Percentiles rank a stretch among this genome's conserved stretches.
Evolutionary conservation across 208 protist species (phyloP).

Genomic region (Leishmania tarentolae): DNA sequence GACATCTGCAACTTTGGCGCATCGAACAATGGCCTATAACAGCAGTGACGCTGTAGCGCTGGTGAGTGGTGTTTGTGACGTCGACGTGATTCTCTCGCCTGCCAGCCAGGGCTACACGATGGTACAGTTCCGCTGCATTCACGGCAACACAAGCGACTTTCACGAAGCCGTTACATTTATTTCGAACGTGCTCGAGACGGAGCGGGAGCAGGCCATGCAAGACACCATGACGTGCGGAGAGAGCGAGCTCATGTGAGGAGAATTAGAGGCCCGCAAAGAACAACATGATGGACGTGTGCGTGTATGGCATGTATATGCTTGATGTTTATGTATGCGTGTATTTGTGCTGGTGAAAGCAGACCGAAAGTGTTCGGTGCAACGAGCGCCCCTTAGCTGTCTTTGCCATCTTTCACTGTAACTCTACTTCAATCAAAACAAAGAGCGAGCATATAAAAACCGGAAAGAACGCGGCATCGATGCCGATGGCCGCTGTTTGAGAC

Average conservation of each 20-base stretch:
- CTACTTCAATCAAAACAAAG: not conserved
- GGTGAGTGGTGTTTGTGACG: slow-evolving; percentile 70
- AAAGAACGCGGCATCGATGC: not conserved
- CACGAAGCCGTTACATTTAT: slow-evolving; percentile 87
- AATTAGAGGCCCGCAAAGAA: not conserved
- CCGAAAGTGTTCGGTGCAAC: not conserved
- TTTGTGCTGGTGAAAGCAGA: not conserved
- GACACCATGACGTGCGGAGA: slow-evolving; percentile 84
- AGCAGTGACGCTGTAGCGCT: slow-evolving; percentile 43
- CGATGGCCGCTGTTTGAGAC: not conserved
- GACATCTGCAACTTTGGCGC: slow-evolving; percentile 29
- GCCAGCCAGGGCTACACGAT: slow-evolving; percentile 79
- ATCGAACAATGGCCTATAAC: slow-evolving; percentile 59
- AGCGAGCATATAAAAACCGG: not conserved
- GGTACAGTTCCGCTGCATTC: slow-evolving; percentile 79
- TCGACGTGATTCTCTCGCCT: slow-evolving; percentile 80
- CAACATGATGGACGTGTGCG: not conserved
- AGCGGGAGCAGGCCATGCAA: slow-evolving; percentile 82
- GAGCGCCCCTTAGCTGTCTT: not conserved
- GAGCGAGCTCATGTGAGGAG: slow-evolving; percentile 79
- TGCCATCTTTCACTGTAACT: not conserved
- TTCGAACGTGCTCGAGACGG: slow-evolving; percentile 66
- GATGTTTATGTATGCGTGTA: not conserved
- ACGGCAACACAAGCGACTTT: slow-evolving; percentile 84
- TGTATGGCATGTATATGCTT: not conserved